Conservation (phyloP, 768 basidiomycete species). For the Boletus sp. region DNA sequence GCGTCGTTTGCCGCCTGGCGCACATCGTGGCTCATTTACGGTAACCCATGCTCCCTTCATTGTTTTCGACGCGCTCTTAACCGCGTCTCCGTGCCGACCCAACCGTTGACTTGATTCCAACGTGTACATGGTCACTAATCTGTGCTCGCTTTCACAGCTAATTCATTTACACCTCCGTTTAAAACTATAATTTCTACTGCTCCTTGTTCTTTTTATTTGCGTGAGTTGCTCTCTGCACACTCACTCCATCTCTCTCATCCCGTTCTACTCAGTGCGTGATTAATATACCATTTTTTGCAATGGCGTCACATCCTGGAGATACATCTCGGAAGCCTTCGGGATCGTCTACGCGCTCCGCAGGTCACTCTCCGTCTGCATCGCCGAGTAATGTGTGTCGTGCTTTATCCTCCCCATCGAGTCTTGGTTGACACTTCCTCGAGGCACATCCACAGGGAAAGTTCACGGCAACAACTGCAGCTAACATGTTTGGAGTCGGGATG, state of each 20-base stretch:
- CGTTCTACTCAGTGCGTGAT: slow-evolving; percentile 27
- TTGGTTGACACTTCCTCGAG: slow-evolving; percentile 22
- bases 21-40: slow-evolving; percentile 36
- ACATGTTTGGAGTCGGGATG: slow-evolving; percentile 55
- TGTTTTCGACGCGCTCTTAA: slow-evolving; percentile 29
- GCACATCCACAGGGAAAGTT: slow-evolving; percentile 47
- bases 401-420: not conserved
- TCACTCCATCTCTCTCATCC: slow-evolving; percentile 15
- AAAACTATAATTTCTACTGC: slow-evolving; percentile 34
- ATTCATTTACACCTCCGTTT: slow-evolving; percentile 34
- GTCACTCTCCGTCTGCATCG: slow-evolving; percentile 61
- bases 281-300: slow-evolving; percentile 27
- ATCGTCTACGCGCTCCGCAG: slow-evolving; percentile 63
- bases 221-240: slow-evolving; percentile 24
- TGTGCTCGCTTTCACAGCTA: slow-evolving; percentile 30
- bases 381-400: slow-evolving; percentile 51
- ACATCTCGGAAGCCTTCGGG: slow-evolving; percentile 66
- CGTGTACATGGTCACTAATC: slow-evolving; percentile 27
- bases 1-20: slow-evolving; percentile 27
- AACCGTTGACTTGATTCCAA: slow-evolving; percentile 17
- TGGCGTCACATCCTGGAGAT: slow-evolving; percentile 37
- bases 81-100: slow-evolving; percentile 33
- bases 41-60: slow-evolving; percentile 22
- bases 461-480: slow-evolving; percentile 39
- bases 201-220: slow-evolving; percentile 23